Conservation (phyloP, 805 yeast genomes). For the Hanseniaspora meyeri region DNA sequence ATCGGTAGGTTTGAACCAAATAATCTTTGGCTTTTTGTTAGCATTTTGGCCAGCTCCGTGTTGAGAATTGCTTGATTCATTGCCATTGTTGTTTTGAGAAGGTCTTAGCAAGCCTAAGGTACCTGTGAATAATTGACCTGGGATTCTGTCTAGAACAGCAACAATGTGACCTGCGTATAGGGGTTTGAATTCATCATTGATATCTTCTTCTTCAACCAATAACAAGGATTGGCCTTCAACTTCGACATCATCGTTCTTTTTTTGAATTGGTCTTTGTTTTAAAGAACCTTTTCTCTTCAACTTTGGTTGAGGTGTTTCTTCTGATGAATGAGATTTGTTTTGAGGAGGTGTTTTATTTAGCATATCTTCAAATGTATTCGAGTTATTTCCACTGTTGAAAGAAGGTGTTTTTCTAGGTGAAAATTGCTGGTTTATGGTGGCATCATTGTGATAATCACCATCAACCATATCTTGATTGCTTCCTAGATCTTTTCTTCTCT, state of each 20-base stretch:
- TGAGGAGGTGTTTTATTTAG: constrained; percentile 32
- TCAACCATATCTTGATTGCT: constrained; percentile 33
- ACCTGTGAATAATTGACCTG: constrained; percentile 92
- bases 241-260: constrained; percentile 95
- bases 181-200: constrained; percentile 84
- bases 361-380: constrained; percentile 20
- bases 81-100: constrained; percentile 40
- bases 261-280: constrained; percentile 90
- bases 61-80: constrained; percentile 16
- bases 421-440: constrained; percentile 38
- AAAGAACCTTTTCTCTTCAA: constrained; percentile 75
- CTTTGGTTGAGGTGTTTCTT: not conserved
- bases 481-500: constrained; percentile 62
- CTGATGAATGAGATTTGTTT: constrained; percentile 19
- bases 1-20: constrained; percentile 98
- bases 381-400: constrained; percentile 17
- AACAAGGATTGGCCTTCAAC: constrained; percentile 93
- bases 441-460: constrained; percentile 64
- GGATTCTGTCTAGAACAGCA: constrained; percentile 93
- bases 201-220: constrained; percentile 88
- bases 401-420: constrained; percentile 26
- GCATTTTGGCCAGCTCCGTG: constrained; percentile 20
- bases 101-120: constrained; percentile 89
- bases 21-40: constrained; percentile 73
- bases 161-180: constrained; percentile 96